These are phyloP conservation scores for Artemisia tridentata DNA, from an alignment of 129 eudicot species.

Conservation along the genomic window DNA sequence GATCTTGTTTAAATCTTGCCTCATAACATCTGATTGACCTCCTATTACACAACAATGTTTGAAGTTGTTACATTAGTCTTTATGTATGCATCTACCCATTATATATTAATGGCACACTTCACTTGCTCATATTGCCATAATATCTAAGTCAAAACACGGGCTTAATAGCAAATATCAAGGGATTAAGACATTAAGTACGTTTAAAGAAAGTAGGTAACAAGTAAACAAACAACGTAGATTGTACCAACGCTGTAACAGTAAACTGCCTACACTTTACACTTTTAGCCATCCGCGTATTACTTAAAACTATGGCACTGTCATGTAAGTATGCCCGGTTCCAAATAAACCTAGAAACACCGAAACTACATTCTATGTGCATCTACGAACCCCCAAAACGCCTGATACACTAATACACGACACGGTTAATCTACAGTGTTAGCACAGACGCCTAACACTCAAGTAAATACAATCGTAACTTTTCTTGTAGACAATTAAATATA, in stretches of 20 bases:
- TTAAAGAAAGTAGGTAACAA: background rate
- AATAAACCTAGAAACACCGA: slow-evolving; percentile 2
- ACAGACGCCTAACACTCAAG: background rate
- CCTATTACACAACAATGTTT: background rate
- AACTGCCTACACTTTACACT: slow-evolving; percentile 15
- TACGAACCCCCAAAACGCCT: background rate
- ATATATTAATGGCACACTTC: background rate
- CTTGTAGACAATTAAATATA: too few species aligned
- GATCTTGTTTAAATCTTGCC: background rate
- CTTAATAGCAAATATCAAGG: background rate
- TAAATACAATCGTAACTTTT: background rate
- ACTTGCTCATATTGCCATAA: background rate
- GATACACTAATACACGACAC: background rate
- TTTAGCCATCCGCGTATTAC: background rate
- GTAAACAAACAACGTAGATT: background rate
- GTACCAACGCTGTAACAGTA: background rate
- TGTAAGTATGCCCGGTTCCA: slow-evolving; percentile 5
- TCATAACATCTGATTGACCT: background rate
- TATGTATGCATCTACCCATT: background rate
- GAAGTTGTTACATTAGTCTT: background rate
- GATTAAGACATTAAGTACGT: background rate
- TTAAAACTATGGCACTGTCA: slow-evolving; percentile 9
- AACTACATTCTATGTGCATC: background rate
- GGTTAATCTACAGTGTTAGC: background rate
- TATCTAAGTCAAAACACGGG: background rate